Evolutionary conservation across 2,329 filamentous ascomycete species (phyloP).

Genomic region (Cytospora piceicola): DNA sequence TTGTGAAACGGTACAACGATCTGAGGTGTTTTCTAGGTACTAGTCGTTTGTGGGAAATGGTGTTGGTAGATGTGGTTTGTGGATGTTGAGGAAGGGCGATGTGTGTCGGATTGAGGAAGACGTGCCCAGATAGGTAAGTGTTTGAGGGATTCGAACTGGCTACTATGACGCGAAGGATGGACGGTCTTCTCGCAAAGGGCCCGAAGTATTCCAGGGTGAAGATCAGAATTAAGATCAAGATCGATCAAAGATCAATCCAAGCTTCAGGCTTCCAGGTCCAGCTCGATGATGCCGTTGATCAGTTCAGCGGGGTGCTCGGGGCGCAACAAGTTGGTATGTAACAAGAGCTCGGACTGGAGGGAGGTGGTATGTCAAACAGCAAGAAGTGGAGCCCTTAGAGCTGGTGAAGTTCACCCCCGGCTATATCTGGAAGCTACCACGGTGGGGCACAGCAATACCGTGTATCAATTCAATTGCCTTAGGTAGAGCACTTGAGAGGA

Average conservation of each 20-base stretch:
- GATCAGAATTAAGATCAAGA: not conserved
- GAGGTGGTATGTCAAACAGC: not conserved
- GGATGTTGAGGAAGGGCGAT: not conserved
- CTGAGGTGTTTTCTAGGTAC: not conserved
- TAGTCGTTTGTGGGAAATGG: not conserved
- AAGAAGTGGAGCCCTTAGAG: not conserved
- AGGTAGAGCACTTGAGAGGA: not conserved
- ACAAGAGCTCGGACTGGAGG: not conserved
- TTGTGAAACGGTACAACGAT: not conserved
- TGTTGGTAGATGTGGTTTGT: not conserved
- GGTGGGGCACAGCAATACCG: not conserved
- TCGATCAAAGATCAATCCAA: not conserved
- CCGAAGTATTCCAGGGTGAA: not conserved
- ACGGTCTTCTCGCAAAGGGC: not conserved
- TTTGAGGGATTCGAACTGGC: not conserved
- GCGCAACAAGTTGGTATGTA: not conserved
- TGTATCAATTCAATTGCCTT: too few relatives aligned
- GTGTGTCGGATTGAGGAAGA: not conserved
- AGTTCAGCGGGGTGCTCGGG: not conserved
- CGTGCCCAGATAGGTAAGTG: not conserved
- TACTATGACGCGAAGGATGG: not conserved
- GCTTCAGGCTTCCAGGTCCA: not conserved
- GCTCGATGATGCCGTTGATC: not conserved
- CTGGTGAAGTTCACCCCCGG: not conserved
- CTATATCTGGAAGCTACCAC: conserved; percentile 1